Percentiles rank a stretch among this genome's conserved stretches.
Conservation (phyloP, 768 basidiomycete genomes). For the Chalciporus chontae region DNA sequence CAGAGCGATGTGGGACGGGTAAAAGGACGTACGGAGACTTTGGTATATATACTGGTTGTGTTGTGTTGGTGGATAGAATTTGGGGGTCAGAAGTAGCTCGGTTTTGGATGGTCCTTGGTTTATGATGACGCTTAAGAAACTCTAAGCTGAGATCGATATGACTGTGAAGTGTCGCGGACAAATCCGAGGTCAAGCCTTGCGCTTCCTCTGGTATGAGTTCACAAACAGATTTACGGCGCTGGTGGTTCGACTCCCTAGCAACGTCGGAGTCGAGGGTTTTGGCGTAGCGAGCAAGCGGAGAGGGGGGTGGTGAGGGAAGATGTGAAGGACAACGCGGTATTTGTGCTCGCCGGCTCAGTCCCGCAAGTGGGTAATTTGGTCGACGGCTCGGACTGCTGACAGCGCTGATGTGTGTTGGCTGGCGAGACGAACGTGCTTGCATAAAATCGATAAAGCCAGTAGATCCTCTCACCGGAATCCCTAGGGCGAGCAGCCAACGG, state of each 20-base stretch:
- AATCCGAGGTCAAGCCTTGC: slow-evolving; percentile 27
- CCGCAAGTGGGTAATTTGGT: slow-evolving; percentile 14
- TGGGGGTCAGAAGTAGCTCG: slow-evolving; percentile 50
- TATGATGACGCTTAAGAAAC: slow-evolving; percentile 63
- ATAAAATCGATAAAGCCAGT: slow-evolving; percentile 23
- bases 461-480: slow-evolving; percentile 12
- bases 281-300: slow-evolving; percentile 22
- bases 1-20: neutral
- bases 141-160: slow-evolving; percentile 36
- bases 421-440: slow-evolving; percentile 35
- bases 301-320: slow-evolving; percentile 12
- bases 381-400: slow-evolving; percentile 19
- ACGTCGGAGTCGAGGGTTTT: slow-evolving; percentile 1
- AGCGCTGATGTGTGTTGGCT: slow-evolving; percentile 15
- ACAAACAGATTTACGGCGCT: slow-evolving; percentile 18
- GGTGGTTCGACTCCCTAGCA: slow-evolving; percentile 9
- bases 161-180: slow-evolving; percentile 31
- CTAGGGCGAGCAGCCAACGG: slow-evolving; percentile 9
- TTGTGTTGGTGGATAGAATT: slow-evolving; percentile 62
- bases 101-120: slow-evolving; percentile 41
- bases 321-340: neutral
- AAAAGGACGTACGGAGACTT: slow-evolving; percentile 34
- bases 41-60: slow-evolving; percentile 55
- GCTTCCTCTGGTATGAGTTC: slow-evolving; percentile 33
- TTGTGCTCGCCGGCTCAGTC: slow-evolving; percentile 2